Evolutionary conservation across 1,284 basidiomycete genomes (phyloP).

Genomic region (Ustilago loliicola): DNA sequence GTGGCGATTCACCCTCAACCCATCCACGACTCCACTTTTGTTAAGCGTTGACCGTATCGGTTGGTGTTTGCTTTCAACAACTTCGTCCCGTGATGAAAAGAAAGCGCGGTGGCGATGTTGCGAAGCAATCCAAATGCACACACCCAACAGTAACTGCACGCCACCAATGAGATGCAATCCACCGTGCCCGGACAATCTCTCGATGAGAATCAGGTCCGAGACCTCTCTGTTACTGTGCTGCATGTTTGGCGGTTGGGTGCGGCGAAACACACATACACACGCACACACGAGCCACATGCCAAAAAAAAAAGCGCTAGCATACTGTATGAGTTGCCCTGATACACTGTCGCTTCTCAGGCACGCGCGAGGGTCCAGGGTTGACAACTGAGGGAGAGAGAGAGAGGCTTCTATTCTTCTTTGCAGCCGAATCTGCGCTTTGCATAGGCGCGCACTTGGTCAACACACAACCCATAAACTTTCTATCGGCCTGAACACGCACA

Average conservation of each 20-base stretch:
- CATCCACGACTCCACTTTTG: too few relatives aligned
- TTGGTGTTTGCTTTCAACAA: too few relatives aligned
- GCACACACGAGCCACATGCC: background rate
- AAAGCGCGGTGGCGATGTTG: too few relatives aligned
- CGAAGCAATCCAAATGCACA: too few relatives aligned
- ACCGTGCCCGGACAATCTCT: background rate
- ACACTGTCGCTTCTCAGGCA: too few relatives aligned
- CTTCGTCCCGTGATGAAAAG: too few relatives aligned
- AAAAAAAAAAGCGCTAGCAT: too few relatives aligned
- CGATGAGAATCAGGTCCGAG: conserved; percentile 33
- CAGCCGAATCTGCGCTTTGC: conserved; percentile 22
- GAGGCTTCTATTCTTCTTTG: background rate
- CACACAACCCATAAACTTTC: background rate
- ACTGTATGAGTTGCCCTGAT: too few relatives aligned
- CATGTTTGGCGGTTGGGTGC: too few relatives aligned
- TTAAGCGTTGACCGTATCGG: too few relatives aligned
- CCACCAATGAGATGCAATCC: background rate
- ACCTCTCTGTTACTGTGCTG: conserved; percentile 11
- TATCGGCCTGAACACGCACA: background rate
- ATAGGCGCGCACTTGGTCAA: background rate
- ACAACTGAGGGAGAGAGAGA: too few relatives aligned
- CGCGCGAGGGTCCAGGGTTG: conserved; percentile 34
- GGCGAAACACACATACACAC: background rate
- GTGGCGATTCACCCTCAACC: background rate
- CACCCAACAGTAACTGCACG: background rate